Conservation (phyloP, 139 green algal species). For the Closterium sp. region DNA sequence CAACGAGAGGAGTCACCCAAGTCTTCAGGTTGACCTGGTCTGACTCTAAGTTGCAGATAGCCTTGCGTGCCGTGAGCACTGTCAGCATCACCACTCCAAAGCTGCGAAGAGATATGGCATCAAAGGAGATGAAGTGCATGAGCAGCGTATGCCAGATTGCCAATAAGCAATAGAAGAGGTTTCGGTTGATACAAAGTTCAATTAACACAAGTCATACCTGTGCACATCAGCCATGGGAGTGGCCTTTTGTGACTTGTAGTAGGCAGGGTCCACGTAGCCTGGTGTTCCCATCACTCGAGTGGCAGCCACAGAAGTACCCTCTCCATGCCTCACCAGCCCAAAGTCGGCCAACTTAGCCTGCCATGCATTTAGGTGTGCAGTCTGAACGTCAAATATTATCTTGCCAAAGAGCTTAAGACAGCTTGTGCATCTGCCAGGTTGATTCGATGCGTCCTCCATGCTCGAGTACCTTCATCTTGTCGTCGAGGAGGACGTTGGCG, state of each 20-base stretch:
- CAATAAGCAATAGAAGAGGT: too few species aligned
- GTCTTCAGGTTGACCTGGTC: neutral
- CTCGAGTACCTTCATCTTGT: neutral
- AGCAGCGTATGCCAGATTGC: too few species aligned
- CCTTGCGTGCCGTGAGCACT: neutral
- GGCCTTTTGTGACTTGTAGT: neutral
- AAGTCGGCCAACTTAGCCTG: neutral
- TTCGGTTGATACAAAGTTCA: neutral
- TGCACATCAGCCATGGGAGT: neutral
- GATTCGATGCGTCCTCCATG: neutral
- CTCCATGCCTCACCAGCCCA: neutral
- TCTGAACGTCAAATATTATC: neutral
- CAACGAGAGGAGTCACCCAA: neutral
- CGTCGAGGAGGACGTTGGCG: neutral
- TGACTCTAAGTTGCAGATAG: neutral
- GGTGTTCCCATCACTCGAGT: neutral
- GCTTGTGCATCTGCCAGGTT: neutral
- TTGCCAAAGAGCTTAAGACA: neutral
- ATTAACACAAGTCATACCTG: neutral
- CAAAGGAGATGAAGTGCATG: neutral
- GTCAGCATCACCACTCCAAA: neutral
- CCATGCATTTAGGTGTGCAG: neutral
- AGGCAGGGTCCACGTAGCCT: neutral
- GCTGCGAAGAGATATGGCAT: neutral
- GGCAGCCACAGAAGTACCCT: neutral